Evolutionary conservation across 2,329 filamentous ascomycete genomes (phyloP), one percentile per base, ranked within the genome.

Genomic region (Chaetothyriales sp.): DNA sequence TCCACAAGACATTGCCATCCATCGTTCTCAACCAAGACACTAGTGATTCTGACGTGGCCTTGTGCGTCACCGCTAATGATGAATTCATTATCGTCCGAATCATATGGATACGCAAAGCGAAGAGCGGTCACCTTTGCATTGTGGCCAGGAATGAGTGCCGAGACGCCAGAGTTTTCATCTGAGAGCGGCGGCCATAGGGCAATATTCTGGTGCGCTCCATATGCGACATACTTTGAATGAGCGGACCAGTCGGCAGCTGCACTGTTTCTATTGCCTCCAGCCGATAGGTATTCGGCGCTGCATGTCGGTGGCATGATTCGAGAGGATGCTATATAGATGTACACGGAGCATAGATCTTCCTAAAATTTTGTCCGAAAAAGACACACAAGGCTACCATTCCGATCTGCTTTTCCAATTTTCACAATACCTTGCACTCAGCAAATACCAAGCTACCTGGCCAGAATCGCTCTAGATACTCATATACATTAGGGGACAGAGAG

Each of bases 211-310:
- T 94, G 87, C 7, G 89, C 84, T 29, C 92, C 92, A 70, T 87
- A 98, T 28, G 89, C 92, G 50, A 98, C 74, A 45, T 89, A 66
- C 8, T 85, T 86, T 18, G 73, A 72, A 57, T 76, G 70, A 18
- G 70, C 64, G 64, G 85, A 81, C 92, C 92, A 98, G 70, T 97
- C 90, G 25, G 90, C 89, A 25, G 88, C 86, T 15, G 84, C 82
- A 18, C 90, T 85, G 63, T 97, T 87, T 61, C 90, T 78, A 68
- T 97, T 98, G 46, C 88, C 90, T 55, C 92, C 92, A 56, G 83
- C 81, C 46, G 87, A 83, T 59, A 92, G 73, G 61, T 77, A 81
- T 44, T 75, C 72, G 46, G 37, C 48, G 29, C 33, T 40, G 10
- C 10, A 40, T 2, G 10, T 40, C 33, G 33, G 2, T 40, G 33